Conservation (phyloP, 2,329 filamentous ascomycete genomes). For the Alternaria sp. region DNA sequence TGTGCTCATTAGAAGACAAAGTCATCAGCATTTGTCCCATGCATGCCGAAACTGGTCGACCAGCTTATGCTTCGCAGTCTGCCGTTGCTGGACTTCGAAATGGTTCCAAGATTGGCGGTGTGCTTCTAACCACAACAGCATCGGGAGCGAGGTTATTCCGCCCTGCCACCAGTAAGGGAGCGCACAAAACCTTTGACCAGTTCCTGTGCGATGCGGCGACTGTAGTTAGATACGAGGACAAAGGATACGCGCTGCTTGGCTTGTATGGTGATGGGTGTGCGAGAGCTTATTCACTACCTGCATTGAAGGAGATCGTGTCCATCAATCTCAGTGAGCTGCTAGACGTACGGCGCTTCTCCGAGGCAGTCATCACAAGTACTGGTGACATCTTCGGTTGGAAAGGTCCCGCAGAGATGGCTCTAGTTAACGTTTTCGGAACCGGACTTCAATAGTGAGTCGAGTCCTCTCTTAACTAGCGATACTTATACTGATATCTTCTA, state of each 20-base stretch:
- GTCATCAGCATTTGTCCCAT: conserved; percentile 83
- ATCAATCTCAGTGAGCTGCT: conserved; percentile 70
- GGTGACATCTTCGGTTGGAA: conserved; percentile 90
- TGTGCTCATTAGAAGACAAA: conserved; percentile 69
- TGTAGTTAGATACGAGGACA: conserved; percentile 76
- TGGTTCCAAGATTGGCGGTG: conserved; percentile 78
- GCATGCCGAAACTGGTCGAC: conserved; percentile 76
- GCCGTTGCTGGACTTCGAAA: conserved; percentile 79
- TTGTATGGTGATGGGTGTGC: conserved; percentile 84
- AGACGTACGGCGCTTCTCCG: conserved; percentile 75
- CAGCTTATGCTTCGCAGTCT: conserved; percentile 76
- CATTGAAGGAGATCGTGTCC: conserved; percentile 81
- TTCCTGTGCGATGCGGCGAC: conserved; percentile 81
- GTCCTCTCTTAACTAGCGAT: not conserved
- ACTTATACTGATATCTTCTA: conserved; percentile 32
- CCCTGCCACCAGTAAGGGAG: conserved; percentile 85
- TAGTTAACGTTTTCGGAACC: conserved; percentile 85
- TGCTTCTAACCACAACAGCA: conserved; percentile 77
- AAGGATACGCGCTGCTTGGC: conserved; percentile 80
- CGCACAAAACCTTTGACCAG: conserved; percentile 87
- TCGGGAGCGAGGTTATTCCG: conserved; percentile 86
- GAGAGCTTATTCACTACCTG: conserved; percentile 86
- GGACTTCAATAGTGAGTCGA: conserved; percentile 68
- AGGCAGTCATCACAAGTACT: conserved; percentile 74
- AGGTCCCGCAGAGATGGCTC: conserved; percentile 82